Percentiles rank a stretch among this genome's conserved stretches.
Conservation (phyloP, 306 rosid genomes). For the Benincasa hispida region DNA sequence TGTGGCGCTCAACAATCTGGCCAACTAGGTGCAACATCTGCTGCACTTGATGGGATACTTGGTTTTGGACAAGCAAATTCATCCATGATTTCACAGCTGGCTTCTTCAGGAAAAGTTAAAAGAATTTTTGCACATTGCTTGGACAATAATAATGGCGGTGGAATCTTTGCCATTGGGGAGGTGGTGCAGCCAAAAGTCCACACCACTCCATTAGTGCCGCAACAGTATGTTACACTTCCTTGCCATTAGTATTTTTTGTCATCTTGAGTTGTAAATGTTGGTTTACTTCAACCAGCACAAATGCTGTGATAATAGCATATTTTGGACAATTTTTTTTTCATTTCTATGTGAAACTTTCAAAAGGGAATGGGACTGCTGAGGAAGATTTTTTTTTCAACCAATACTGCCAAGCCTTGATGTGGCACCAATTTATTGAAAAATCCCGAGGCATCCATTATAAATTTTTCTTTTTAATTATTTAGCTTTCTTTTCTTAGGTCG, state of each 20-base stretch:
- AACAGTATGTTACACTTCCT: slow-evolving; percentile 37
- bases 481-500: slow-evolving; percentile 14
- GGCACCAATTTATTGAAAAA: not conserved
- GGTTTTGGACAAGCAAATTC: slow-evolving; percentile 95
- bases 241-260: slow-evolving; percentile 10
- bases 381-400: too few species aligned
- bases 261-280: not conserved
- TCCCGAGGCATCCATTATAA: not conserved
- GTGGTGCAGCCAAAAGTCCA: slow-evolving; percentile 55
- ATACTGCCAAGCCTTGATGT: too few species aligned
- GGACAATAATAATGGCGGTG: slow-evolving; percentile 67
- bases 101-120: slow-evolving; percentile 65
- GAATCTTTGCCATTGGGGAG: slow-evolving; percentile 82
- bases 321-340: not conserved
- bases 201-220: slow-evolving; percentile 44
- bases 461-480: slow-evolving; percentile 7
- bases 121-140: slow-evolving; percentile 83
- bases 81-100: slow-evolving; percentile 82
- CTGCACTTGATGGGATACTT: slow-evolving; percentile 68
- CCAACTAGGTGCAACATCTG: slow-evolving; percentile 28
- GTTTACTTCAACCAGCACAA: not conserved
- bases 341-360: not conserved
- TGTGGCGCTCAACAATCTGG: slow-evolving; percentile 69
- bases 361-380: not conserved
- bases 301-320: not conserved